phyloP scores from a whole-genome alignment of 108 stramenopile species.

The Nitzschia palea region DNA sequence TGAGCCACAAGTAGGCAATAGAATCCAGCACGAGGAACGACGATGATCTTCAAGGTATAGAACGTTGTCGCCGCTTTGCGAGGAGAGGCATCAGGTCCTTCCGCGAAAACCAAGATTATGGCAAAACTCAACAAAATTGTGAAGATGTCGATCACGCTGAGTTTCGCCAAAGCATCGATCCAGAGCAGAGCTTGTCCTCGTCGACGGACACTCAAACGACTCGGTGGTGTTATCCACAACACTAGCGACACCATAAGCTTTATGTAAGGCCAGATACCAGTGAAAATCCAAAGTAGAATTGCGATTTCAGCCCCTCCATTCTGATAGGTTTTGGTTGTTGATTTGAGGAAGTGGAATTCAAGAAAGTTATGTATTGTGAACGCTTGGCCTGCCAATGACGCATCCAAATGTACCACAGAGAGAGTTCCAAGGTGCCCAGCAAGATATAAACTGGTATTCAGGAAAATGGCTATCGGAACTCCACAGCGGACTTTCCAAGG shows the following conservation, averaged over 20 bases:
- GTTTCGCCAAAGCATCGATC: conserved; percentile 74
- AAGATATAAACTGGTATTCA: conserved; percentile 63
- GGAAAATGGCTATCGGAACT: conserved; percentile 55
- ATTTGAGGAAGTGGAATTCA: conserved; percentile 57
- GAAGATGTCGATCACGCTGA: conserved; percentile 49
- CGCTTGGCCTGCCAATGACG: conserved; percentile 51
- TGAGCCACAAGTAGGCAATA: conserved; percentile 48
- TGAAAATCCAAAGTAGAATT: conserved; percentile 60
- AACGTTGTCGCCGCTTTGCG: not conserved
- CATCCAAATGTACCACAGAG: conserved; percentile 53
- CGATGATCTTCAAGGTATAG: conserved; percentile 37
- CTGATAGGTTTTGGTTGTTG: conserved; percentile 53
- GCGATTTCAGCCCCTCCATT: conserved; percentile 71
- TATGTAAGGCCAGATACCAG: conserved; percentile 78
- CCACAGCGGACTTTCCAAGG: conserved; percentile 41
- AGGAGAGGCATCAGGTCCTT: conserved; percentile 34
- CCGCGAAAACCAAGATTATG: conserved; percentile 39
- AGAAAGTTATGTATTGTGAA: conserved; percentile 57
- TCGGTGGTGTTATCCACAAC: conserved; percentile 64
- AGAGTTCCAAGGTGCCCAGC: conserved; percentile 62
- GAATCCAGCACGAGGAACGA: conserved; percentile 40
- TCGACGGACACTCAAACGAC: conserved; percentile 35
- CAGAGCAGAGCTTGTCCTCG: conserved; percentile 62
- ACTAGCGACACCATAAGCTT: conserved; percentile 54
- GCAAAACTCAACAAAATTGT: conserved; percentile 37